phyloP scores from a whole-genome alignment of 73 alveolate species.

The Blepharisma japonicum region DNA sequence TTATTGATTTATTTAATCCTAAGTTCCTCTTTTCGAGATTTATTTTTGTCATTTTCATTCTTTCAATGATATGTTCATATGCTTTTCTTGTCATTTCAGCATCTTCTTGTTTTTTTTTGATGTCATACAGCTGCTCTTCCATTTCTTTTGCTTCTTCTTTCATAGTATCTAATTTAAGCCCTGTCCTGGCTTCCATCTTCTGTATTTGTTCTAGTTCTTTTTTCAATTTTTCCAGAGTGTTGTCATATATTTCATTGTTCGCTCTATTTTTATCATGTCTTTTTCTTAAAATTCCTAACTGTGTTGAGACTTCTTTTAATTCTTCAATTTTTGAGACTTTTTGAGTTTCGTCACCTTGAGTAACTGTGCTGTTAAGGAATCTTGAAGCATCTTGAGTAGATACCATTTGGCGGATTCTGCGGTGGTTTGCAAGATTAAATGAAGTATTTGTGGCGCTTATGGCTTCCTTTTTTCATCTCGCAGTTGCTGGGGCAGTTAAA shows the following conservation, averaged over 20 bases:
- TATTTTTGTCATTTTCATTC: slow-evolving; percentile 64
- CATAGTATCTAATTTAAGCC: not conserved
- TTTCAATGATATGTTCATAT: slow-evolving; percentile 59
- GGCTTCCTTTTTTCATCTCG: slow-evolving; percentile 5
- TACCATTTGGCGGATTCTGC: slow-evolving; percentile 26
- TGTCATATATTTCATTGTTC: not conserved
- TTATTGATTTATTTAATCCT: slow-evolving; percentile 39
- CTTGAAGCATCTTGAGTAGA: slow-evolving; percentile 23
- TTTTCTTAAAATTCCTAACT: not conserved
- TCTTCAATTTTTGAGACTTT: slow-evolving; percentile 17
- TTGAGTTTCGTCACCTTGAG: not conserved
- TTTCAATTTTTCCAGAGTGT: not conserved
- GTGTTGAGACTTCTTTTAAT: not conserved
- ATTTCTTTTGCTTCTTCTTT: slow-evolving; percentile 9
- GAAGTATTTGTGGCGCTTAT: not conserved
- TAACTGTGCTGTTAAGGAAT: slow-evolving; percentile 1
- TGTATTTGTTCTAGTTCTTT: slow-evolving; percentile 5
- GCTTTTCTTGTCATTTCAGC: slow-evolving; percentile 36
- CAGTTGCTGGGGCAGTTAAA: slow-evolving; percentile 25
- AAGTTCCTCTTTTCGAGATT: slow-evolving; percentile 40
- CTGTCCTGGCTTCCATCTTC: not conserved
- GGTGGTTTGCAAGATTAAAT: not conserved
- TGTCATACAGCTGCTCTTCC: slow-evolving; percentile 22
- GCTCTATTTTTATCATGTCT: slow-evolving; percentile 12
- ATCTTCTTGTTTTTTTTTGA: slow-evolving; percentile 45